phyloP scores from a whole-genome alignment of 192 early-diverging fungal genomes.

The Rhizophagus clarus region DNA sequence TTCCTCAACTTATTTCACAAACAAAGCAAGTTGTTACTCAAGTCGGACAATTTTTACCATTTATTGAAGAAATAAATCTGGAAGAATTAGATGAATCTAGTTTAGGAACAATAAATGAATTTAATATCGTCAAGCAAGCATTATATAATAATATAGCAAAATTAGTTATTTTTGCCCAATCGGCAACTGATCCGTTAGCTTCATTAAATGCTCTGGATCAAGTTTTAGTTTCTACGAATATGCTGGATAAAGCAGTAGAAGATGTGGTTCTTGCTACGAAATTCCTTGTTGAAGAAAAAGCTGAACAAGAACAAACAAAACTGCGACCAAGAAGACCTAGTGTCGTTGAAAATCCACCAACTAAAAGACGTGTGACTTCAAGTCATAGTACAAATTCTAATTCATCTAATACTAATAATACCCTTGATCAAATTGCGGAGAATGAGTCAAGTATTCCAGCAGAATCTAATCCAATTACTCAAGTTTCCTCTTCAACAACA shows the following conservation, averaged over 20 bases:
- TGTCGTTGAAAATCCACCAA: slow-evolving; percentile 26
- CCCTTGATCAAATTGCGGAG: not conserved
- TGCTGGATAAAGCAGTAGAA: slow-evolving; percentile 58
- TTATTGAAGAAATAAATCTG: slow-evolving; percentile 39
- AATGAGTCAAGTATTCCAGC: not conserved
- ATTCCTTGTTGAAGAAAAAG: slow-evolving; percentile 55
- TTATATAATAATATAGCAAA: slow-evolving; percentile 68
- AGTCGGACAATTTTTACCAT: slow-evolving; percentile 43
- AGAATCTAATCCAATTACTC: not conserved
- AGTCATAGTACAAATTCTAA: not conserved
- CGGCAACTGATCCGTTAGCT: slow-evolving; percentile 60
- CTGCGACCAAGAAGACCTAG: slow-evolving; percentile 30
- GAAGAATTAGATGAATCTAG: slow-evolving; percentile 32
- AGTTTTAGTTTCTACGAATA: slow-evolving; percentile 49
- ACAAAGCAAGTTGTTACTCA: slow-evolving; percentile 37
- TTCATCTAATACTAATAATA: not conserved
- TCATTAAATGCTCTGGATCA: slow-evolving; percentile 55
- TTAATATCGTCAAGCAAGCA: slow-evolving; percentile 61
- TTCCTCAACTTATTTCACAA: slow-evolving; percentile 42
- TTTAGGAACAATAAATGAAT: slow-evolving; percentile 41
- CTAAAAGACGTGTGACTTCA: not conserved
- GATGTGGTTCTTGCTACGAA: slow-evolving; percentile 55
- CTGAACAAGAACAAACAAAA: slow-evolving; percentile 44
- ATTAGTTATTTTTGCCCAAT: slow-evolving; percentile 59
- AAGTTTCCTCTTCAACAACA: not conserved